Evolutionary conservation across 2,329 filamentous ascomycete species (phyloP).

Genomic region (Verticillium zaregamsianum): DNA sequence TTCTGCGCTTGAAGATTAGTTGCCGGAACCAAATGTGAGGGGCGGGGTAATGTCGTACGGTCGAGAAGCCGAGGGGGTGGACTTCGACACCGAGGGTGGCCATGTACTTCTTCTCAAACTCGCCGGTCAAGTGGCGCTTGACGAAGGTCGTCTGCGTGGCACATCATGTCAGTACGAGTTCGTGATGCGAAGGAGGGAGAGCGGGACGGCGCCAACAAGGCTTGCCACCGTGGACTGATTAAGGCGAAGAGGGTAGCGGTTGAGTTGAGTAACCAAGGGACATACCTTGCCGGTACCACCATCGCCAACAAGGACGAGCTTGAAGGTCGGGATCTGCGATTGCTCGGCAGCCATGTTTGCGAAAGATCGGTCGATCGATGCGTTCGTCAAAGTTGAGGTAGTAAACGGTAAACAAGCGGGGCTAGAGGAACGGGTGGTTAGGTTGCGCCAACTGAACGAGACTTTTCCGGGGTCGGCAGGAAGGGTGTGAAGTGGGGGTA

Average conservation of each 20-base stretch:
- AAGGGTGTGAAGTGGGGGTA: conserved; percentile 10
- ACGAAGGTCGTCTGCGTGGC: conserved; percentile 88
- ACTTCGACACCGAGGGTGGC: conserved; percentile 99
- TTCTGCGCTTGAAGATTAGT: conserved; percentile 60
- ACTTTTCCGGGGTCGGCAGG: conserved; percentile 3
- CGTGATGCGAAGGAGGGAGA: not conserved
- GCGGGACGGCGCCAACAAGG: not conserved
- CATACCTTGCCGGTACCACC: conserved; percentile 97
- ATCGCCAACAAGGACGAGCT: conserved; percentile 99
- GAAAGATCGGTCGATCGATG: conserved; percentile 16
- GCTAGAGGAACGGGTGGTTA: conserved; percentile 14
- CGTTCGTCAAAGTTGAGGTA: conserved; percentile 25
- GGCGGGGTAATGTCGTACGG: conserved; percentile 60
- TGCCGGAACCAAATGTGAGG: not conserved
- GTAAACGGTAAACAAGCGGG: conserved; percentile 38
- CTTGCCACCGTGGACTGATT: not conserved
- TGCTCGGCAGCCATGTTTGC: conserved; percentile 62
- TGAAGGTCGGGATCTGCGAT: conserved; percentile 75
- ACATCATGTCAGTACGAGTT: conserved; percentile 16
- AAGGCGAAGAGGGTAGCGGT: not conserved
- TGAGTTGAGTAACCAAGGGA: not conserved
- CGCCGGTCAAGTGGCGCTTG: conserved; percentile 99
- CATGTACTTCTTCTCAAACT: conserved; percentile 99
- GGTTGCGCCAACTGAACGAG: not conserved
- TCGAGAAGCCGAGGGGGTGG: conserved; percentile 95